These are phyloP conservation scores for Pseudovirgaria hyperparasitica DNA, from an alignment of 2,329 filamentous ascomycete species.

Conservation along the genomic window DNA sequence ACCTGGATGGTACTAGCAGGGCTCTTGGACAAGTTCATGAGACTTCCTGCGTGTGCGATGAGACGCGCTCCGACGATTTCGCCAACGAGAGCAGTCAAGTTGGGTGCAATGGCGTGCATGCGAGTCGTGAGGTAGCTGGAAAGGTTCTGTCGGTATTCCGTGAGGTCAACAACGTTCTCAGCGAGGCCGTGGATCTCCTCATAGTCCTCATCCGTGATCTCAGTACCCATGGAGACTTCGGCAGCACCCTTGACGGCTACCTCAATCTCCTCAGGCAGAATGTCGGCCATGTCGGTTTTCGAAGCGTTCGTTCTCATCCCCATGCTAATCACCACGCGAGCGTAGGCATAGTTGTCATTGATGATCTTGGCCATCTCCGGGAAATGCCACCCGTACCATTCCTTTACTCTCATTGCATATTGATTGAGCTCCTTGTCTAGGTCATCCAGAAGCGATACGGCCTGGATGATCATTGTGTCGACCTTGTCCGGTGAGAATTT, in stretches of 20 bases:
- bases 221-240: conserved; percentile 96
- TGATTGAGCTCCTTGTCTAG: conserved; percentile 98
- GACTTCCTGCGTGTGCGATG: conserved; percentile 86
- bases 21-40: conserved; percentile 90
- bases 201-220: conserved; percentile 85
- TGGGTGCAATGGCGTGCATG: conserved; percentile 95
- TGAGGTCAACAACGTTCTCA: conserved; percentile 84
- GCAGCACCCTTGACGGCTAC: conserved; percentile 81
- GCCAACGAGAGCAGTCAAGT: conserved; percentile 84
- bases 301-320: conserved; percentile 76
- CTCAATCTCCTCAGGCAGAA: conserved; percentile 93
- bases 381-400: conserved; percentile 99
- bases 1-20: conserved; percentile 96
- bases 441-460: conserved; percentile 78
- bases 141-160: conserved; percentile 79
- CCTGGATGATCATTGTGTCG: conserved; percentile 98
- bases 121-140: conserved; percentile 80
- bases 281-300: conserved; percentile 67
- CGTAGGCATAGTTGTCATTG: conserved; percentile 92
- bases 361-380: conserved; percentile 94
- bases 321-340: conserved; percentile 75
- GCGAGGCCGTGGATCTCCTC: conserved; percentile 86
- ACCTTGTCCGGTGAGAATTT: conserved; percentile 99
- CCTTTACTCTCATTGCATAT: conserved; percentile 98
- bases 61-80: conserved; percentile 89